A percentile compares a stretch with the other conserved stretches of the same genome.
Conservation (phyloP, 306 rosid genomes). For the Prunus kanzakura region DNA sequence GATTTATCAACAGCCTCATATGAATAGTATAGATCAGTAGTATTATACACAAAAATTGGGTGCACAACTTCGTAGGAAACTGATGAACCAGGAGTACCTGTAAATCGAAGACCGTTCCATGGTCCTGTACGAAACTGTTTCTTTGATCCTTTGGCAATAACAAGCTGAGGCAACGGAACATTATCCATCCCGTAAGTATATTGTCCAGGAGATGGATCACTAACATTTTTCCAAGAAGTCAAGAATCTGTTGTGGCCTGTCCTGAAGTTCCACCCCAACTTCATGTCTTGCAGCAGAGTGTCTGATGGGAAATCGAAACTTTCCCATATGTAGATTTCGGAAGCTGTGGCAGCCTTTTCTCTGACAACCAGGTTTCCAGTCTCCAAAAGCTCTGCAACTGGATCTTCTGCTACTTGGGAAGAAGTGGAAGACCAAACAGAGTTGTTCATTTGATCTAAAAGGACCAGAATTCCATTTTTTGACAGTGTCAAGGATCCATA, state of each 20-base stretch:
- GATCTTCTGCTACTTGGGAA: slow-evolving; percentile 3
- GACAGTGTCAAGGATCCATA: not conserved
- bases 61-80: not conserved
- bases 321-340: slow-evolving; percentile 26
- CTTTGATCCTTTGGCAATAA: not conserved
- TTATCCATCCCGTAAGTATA: not conserved
- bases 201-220: not conserved
- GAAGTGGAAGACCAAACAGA: slow-evolving; percentile 1
- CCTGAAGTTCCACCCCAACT: slow-evolving; percentile 4
- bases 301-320: slow-evolving; percentile 38
- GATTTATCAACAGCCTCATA: not conserved
- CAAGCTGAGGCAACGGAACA: not conserved
- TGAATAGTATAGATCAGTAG: not conserved
- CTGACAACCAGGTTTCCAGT: slow-evolving; percentile 37
- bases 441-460: not conserved
- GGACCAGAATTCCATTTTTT: not conserved
- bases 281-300: slow-evolving; percentile 27
- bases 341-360: not conserved
- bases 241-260: not conserved
- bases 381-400: slow-evolving; percentile 30
- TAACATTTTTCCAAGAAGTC: slow-evolving; percentile 4
- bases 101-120: slow-evolving; percentile 11
- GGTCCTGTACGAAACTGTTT: not conserved
- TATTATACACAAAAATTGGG: not conserved
- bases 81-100: not conserved